Conservation (phyloP, 805 yeast genomes). For the Ogataea dorogensis region DNA sequence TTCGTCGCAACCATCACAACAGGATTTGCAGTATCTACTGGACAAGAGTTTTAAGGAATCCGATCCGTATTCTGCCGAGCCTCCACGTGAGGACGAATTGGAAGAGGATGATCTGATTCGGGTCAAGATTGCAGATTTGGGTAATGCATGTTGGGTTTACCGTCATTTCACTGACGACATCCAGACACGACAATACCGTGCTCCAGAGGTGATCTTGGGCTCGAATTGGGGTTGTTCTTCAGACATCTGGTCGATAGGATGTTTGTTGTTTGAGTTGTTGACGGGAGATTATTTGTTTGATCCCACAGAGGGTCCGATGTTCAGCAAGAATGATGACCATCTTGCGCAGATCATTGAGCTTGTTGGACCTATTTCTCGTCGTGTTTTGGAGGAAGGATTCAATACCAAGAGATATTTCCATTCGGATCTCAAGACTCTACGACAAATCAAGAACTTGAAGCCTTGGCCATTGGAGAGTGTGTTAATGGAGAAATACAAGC, state of each 20-base stretch:
- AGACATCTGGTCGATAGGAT: conserved; percentile 95
- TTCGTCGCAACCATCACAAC: conserved; percentile 19
- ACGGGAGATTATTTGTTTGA: conserved; percentile 96
- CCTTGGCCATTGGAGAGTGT: conserved; percentile 89
- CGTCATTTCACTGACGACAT: conserved; percentile 85
- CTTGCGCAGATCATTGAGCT: conserved; percentile 88
- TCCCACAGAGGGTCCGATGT: conserved; percentile 75
- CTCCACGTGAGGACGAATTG: conserved; percentile 38
- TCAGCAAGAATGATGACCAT: conserved; percentile 91
- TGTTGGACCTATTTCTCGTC: conserved; percentile 46
- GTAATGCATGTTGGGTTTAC: conserved; percentile 83
- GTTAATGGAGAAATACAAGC: conserved; percentile 79
- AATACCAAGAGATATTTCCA: conserved; percentile 45
- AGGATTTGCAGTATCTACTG: conserved; percentile 38
- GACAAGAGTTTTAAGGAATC: conserved; percentile 38
- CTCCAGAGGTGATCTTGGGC: conserved; percentile 84
- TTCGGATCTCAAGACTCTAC: conserved; percentile 44
- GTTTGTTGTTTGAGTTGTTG: conserved; percentile 82
- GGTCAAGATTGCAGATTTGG: conserved; percentile 90
- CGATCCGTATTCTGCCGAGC: conserved; percentile 29
- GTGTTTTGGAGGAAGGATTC: conserved; percentile 57
- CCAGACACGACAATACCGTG: conserved; percentile 88
- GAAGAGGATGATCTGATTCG: conserved; percentile 54
- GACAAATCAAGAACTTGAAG: conserved; percentile 76
- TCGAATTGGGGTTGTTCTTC: conserved; percentile 92